Base-by-base conservation (phyloP, 768 basidiomycete genomes). In the Scleroderma bovista region DNA sequence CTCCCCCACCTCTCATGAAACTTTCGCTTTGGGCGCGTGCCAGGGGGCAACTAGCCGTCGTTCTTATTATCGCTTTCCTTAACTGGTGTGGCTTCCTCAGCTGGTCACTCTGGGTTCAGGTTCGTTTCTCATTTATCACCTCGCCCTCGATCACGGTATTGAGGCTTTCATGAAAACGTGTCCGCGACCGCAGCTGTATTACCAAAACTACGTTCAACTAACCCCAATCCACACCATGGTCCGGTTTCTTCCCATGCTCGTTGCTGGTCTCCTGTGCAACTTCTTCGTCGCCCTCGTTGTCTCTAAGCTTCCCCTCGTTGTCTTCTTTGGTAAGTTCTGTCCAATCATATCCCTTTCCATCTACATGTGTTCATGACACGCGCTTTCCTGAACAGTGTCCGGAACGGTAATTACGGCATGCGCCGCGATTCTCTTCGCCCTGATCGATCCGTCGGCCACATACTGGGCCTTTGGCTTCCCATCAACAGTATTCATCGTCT, bases 401-500 rank as follows among this genome's bases (percentile, higher is more conserved):
- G 88, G 89, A 16, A 81, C 84, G 0, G 45, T 76, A 6, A 61
- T 82, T 31, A 88, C 88, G 1, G 72, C 73, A 4, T 44, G 64
- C 8, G 84, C 84, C 0, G 76, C 74, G 51, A 65, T 89, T 9
- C 67, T 89, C 3, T 86, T 89, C 57, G 88, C 88, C 2, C 54
- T 86, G 2, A 85, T 89, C 53, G 55, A 77, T 22, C 76, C 84
- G 0, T 53, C 63, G 0, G 70, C 69, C 7, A 66, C 80, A 1
- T 91, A 83, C 56, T 91, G 88, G 89, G 84, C 83, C 1, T 85
- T 75, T 51, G 81, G 79, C 6, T 91, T 91, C 65, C 85, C 87
- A 0, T 77, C 83, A 1, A 76, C 85, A 0, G 66, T 79, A 36
- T 50, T 85, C 40, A 67, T 77, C 19, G 88, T 89, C 13, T 74